phyloP scores from a whole-genome alignment of 1,284 basidiomycete species.

The Microbotryum lychnidis-dioicae region DNA sequence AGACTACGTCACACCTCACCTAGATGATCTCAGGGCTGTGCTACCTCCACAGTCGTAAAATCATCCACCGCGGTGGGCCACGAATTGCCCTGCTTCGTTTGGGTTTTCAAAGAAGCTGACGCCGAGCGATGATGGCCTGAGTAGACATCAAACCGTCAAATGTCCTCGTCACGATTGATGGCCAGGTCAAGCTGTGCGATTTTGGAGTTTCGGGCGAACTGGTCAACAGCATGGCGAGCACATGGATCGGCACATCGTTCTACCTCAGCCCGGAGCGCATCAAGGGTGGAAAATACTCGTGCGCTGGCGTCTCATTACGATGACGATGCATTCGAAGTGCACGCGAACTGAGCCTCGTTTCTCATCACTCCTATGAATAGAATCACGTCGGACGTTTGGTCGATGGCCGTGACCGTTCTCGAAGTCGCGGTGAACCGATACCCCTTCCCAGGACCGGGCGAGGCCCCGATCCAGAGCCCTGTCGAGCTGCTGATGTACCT shows the following conservation, averaged over 20 bases:
- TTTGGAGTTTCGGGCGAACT: slow-evolving; percentile 96
- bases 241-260: slow-evolving; percentile 91
- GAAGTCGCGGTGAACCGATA: slow-evolving; percentile 91
- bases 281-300: slow-evolving; percentile 72
- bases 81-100: not conserved
- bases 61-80: slow-evolving; percentile 66
- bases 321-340: not conserved
- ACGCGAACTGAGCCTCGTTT: not conserved
- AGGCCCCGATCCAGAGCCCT: slow-evolving; percentile 57
- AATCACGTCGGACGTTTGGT: slow-evolving; percentile 97
- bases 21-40: slow-evolving; percentile 82
- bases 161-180: slow-evolving; percentile 75
- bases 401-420: slow-evolving; percentile 82
- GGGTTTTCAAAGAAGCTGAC: not conserved
- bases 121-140: not conserved
- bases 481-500: slow-evolving; percentile 93
- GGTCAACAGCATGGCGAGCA: slow-evolving; percentile 80
- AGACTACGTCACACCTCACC: slow-evolving; percentile 14
- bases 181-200: slow-evolving; percentile 85
- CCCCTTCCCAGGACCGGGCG: slow-evolving; percentile 72
- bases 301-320: not conserved
- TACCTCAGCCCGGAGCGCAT: slow-evolving; percentile 99
- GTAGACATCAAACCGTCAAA: slow-evolving; percentile 84
- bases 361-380: not conserved
- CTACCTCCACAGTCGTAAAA: slow-evolving; percentile 82